Evolutionary conservation across 805 yeast genomes (phyloP).

Genomic region (Henningerozyma blattae): DNA sequence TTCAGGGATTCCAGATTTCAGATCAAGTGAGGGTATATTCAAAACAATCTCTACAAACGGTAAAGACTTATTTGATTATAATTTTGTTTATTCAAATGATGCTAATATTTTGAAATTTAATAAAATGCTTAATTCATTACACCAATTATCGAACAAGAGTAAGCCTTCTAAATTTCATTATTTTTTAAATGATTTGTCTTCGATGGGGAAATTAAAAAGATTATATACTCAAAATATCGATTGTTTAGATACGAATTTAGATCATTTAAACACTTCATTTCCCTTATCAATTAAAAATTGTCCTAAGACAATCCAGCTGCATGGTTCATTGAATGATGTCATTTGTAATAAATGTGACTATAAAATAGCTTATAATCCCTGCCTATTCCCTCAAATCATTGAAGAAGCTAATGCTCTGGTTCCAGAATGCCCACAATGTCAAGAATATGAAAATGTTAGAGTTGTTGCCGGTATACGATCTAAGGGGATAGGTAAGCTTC

Average conservation of each 20-base stretch:
- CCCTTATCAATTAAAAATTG: slow-evolving; percentile 38
- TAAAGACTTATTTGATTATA: slow-evolving; percentile 62
- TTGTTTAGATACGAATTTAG: slow-evolving; percentile 54
- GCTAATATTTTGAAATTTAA: slow-evolving; percentile 56
- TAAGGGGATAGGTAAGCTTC: slow-evolving; percentile 48
- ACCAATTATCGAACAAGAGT: slow-evolving; percentile 40
- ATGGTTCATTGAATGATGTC: slow-evolving; percentile 66
- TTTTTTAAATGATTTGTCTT: slow-evolving; percentile 46
- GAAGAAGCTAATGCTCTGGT: slow-evolving; percentile 5
- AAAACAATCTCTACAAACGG: slow-evolving; percentile 36
- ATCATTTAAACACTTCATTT: slow-evolving; percentile 34
- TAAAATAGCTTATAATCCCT: no score
- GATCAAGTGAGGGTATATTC: slow-evolving; percentile 72
- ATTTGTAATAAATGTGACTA: slow-evolving; percentile 61
- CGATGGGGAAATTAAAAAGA: slow-evolving; percentile 52
- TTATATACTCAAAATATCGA: slow-evolving; percentile 86
- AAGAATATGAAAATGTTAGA: slow-evolving; percentile 44
- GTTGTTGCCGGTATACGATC: slow-evolving; percentile 49
- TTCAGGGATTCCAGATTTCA: slow-evolving; percentile 82
- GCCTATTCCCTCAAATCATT: no score
- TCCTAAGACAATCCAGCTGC: slow-evolving; percentile 66
- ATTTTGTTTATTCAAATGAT: slow-evolving; percentile 56
- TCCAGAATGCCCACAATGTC: slow-evolving; percentile 57
- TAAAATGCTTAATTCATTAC: slow-evolving; percentile 55
- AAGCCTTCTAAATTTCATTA: slow-evolving; percentile 67